phyloP scores from a whole-genome alignment of 2,329 filamentous ascomycete genomes.

The Aspergillus sp. region DNA sequence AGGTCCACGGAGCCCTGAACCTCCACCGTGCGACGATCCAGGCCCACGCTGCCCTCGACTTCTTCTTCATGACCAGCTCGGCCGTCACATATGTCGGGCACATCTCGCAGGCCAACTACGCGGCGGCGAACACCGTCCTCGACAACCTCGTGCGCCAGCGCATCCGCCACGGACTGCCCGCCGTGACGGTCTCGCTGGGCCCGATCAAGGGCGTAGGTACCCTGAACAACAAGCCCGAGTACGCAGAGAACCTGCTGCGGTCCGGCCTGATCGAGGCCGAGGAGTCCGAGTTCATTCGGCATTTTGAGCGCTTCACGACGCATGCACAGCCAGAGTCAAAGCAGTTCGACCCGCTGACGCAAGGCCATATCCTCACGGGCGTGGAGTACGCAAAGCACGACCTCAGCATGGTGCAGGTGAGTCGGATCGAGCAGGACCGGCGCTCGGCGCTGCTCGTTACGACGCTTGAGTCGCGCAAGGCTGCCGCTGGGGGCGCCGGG shows the following conservation, averaged over 20 bases:
- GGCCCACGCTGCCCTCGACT: slow-evolving; percentile 23
- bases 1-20: slow-evolving; percentile 51
- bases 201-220: background rate
- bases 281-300: background rate
- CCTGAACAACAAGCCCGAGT: background rate
- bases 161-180: background rate
- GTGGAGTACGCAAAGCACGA: background rate
- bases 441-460: background rate
- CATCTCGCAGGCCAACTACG: slow-evolving; percentile 2
- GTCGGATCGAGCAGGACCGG: background rate
- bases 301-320: background rate
- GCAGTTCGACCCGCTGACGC: background rate
- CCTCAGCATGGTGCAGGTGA: background rate
- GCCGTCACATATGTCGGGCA: slow-evolving; percentile 16
- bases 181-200: background rate
- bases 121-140: background rate
- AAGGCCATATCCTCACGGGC: background rate
- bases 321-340: background rate
- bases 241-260: background rate
- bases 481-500: background rate
- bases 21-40: slow-evolving; percentile 42
- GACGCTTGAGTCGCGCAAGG: background rate
- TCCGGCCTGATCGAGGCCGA: background rate
- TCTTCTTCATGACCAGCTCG: slow-evolving; percentile 29
- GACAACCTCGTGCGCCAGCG: background rate